phyloP scores from a whole-genome alignment of 2,329 filamentous ascomycete genomes.

The Fusarium avenaceum region DNA sequence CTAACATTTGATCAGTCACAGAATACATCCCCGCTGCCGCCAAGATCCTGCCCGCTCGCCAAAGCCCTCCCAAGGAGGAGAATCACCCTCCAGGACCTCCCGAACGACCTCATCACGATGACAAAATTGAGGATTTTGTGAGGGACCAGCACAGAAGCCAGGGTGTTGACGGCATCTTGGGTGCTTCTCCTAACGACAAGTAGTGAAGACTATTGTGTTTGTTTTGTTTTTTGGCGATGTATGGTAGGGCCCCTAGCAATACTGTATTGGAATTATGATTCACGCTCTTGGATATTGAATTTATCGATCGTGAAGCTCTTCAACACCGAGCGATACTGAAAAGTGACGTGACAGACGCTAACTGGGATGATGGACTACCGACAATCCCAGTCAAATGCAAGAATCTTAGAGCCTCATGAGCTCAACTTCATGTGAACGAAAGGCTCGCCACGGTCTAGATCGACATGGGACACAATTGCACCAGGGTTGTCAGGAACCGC shows the following conservation, averaged over 20 bases:
- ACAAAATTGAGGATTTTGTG: conserved; percentile 66
- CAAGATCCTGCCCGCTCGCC: conserved; percentile 57
- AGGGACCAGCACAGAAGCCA: conserved; percentile 66
- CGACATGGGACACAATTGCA: not conserved
- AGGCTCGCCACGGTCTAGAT: not conserved
- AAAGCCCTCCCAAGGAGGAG: conserved; percentile 45
- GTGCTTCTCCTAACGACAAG: conserved; percentile 28
- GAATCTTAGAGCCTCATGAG: conserved; percentile 9
- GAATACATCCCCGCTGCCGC: conserved; percentile 60
- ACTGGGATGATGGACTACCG: not conserved
- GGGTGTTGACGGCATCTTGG: conserved; percentile 49
- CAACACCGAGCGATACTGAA: not conserved
- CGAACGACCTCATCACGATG: conserved; percentile 61
- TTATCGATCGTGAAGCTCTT: not conserved
- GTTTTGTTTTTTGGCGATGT: conserved; percentile 6
- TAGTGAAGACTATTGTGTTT: conserved; percentile 4
- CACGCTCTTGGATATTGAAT: not conserved
- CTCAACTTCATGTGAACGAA: not conserved
- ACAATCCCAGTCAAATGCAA: not conserved
- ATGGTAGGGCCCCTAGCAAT: conserved; percentile 12
- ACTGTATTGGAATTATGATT: conserved; percentile 22
- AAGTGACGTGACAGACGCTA: not conserved
- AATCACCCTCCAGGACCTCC: conserved; percentile 55
- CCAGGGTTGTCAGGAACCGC: no score
- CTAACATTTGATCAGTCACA: conserved; percentile 52